These are phyloP conservation scores for Cordyceps tenuipes DNA, from an alignment of 2,329 filamentous ascomycete species.

Conservation along the genomic window DNA sequence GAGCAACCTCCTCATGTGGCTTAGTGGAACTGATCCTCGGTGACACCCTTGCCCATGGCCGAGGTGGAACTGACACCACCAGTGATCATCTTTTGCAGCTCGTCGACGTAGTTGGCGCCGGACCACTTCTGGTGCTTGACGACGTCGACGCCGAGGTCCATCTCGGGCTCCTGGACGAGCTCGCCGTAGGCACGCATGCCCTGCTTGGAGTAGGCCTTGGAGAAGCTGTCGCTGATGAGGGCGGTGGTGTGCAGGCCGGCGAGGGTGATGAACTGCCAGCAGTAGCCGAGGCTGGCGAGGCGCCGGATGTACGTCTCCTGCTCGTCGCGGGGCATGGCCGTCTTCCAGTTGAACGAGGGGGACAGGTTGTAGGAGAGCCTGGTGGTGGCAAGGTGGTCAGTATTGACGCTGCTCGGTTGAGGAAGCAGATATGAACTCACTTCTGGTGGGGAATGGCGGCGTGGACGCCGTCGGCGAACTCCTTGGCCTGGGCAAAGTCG, in stretches of 20 bases:
- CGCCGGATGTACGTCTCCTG: conserved; percentile 97
- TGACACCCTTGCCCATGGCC: conserved; percentile 96
- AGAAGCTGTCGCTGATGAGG: conserved; percentile 83
- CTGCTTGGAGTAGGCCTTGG: conserved; percentile 66
- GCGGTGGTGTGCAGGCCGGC: conserved; percentile 94
- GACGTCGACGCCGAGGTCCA: conserved; percentile 81
- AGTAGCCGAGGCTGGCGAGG: conserved; percentile 82
- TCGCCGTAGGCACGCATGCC: conserved; percentile 98
- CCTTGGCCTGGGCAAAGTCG: conserved; percentile 81
- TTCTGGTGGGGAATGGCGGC: conserved; percentile 95
- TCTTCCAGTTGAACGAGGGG: conserved; percentile 99
- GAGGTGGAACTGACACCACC: conserved; percentile 86
- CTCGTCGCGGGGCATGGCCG: conserved; percentile 78
- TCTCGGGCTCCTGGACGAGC: conserved; percentile 96
- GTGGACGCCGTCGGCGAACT: conserved; percentile 91
- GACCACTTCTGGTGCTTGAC: conserved; percentile 99
- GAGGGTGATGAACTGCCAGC: conserved; percentile 99
- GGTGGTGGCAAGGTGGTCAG: conserved; percentile 13
- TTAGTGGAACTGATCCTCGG: conserved; percentile 86
- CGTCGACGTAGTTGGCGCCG: conserved; percentile 89
- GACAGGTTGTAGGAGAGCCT: conserved; percentile 97
- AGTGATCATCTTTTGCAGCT: conserved; percentile 92
- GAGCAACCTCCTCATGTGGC: neutral
- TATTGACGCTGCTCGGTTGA: neutral
- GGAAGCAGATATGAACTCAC: conserved; percentile 39